A percentile compares a stretch with the other conserved stretches of the same genome.
Conservation (phyloP, 2,329 filamentous ascomycete genomes). For the Knufia petricola region DNA sequence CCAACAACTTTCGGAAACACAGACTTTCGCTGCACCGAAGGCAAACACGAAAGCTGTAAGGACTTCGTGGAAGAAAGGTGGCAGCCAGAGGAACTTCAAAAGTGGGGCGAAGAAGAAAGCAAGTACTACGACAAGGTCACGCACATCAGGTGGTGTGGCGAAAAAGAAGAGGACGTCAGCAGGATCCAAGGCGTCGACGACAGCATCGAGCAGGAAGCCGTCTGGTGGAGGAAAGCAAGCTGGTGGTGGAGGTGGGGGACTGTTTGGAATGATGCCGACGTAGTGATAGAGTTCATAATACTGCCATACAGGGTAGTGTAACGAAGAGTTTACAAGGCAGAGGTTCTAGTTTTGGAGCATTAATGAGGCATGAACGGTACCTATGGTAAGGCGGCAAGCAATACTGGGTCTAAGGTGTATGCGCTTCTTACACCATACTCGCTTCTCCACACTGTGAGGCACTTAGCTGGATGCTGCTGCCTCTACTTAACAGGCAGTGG, state of each 20-base stretch:
- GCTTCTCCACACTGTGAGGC: no score
- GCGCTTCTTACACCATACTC: no score
- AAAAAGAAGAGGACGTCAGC: constrained; percentile 8
- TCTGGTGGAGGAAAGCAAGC: not conserved
- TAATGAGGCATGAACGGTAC: not conserved
- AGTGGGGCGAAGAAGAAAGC: constrained; percentile 2
- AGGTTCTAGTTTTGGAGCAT: no score
- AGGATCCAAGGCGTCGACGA: constrained; percentile 5
- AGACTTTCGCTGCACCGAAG: constrained; percentile 6
- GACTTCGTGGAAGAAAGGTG: not conserved
- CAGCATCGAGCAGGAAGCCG: not conserved
- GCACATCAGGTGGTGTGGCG: not conserved
- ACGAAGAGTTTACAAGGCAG: no score
- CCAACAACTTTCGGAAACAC: constrained; percentile 17
- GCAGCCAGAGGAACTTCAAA: not conserved
- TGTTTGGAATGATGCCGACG: constrained; percentile 10
- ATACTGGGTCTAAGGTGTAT: no score
- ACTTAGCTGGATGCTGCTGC: no score
- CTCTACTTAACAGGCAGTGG: no score
- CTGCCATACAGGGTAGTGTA: no score
- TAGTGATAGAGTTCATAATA: no score
- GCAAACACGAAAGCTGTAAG: constrained; percentile 5
- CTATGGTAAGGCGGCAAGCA: no score
- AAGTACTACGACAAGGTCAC: constrained; percentile 2
- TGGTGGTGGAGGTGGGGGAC: constrained; percentile 4